Base-by-base conservation (phyloP, 1,139 yeast species). In the Debaryomyces udenii region DNA sequence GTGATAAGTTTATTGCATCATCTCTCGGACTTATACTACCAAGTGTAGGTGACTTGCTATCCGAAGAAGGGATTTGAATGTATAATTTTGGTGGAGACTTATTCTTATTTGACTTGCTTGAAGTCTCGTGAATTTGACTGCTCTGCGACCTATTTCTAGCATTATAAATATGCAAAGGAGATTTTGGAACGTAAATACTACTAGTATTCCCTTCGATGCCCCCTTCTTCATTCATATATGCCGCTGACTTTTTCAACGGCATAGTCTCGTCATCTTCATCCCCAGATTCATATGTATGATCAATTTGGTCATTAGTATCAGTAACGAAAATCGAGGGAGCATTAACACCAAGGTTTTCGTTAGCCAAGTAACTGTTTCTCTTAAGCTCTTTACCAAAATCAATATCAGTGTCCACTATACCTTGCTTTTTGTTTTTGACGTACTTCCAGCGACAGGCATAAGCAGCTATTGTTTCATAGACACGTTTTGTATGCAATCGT, bases 391-490 rank as follows among this genome's bases (percentile, higher is more conserved):
- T 46, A 36, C 62, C 70, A 45, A 66, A 63, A 2, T 57, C 61
- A 30, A 66, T 51, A 42, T 65, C 53, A 2, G 60, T 45, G 39
- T 61, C 64, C 26, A 50, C 46, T 11, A 64, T 58, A 5, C 73
- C 74, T 16, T 54, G 42, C 23, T 44, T 52, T 37, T 52, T 55
- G 40, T 65, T 58, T 41, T 62, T 55, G 31, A 62, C 57, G 52
- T 72, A 83, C 46, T 75, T 78, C 80, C 86, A 77, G 33, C 89
- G 71, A 22, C 77, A 69, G 1, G 78, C 76, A 45, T 79, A 78
- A 58, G 83, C 81, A 29, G 78, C 74, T 40, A 83, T 68, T 0
- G 81, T 73, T 38, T 81, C 85, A 54, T 64, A 71, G 6, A 78
- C 75, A 47, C 80, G 67, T 59, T 74, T 66, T 51, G 75, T 66